These are phyloP conservation scores for Micractinium sp. DNA, from an alignment of 139 green algal genomes.

Conservation along the genomic window DNA sequence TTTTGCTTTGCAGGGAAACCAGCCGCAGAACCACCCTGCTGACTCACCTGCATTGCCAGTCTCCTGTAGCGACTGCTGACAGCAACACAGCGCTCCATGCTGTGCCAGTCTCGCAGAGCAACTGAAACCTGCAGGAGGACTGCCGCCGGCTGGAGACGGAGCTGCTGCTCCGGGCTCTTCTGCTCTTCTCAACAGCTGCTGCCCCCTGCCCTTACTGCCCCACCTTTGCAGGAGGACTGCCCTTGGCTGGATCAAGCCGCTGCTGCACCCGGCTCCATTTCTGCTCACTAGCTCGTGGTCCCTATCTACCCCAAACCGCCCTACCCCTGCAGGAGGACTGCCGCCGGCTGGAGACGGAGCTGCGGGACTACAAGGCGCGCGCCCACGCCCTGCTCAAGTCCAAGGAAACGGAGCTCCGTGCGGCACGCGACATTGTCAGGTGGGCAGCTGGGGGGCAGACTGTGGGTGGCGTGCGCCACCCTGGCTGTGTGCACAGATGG, in stretches of 20 bases:
- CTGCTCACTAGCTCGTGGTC: too few species aligned
- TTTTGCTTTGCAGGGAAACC: neutral
- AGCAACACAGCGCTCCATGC: too few species aligned
- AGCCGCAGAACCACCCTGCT: neutral
- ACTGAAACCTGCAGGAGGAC: neutral
- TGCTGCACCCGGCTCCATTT: too few species aligned
- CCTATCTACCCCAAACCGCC: too few species aligned
- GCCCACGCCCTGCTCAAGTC: conserved; percentile 57
- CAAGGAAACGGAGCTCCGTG: conserved; percentile 54
- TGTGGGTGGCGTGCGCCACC: neutral
- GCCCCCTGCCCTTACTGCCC: too few species aligned
- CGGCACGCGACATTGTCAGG: conserved; percentile 27
- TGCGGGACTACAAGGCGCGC: conserved; percentile 63
- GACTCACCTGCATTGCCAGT: neutral
- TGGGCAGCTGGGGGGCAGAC: neutral
- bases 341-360: conserved; percentile 29
- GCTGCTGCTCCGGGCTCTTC: too few species aligned
- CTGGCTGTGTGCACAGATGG: neutral
- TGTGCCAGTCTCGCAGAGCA: too few species aligned
- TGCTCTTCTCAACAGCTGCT: too few species aligned
- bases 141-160: conserved; percentile 27
- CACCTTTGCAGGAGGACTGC: conserved; percentile 9
- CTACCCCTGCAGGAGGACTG: conserved; percentile 6
- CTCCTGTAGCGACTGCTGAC: too few species aligned
- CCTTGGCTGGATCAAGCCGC: neutral